These are phyloP conservation scores for Scheffersomyces amazonensis DNA, from an alignment of 805 yeast genomes.

Conservation along the genomic window DNA sequence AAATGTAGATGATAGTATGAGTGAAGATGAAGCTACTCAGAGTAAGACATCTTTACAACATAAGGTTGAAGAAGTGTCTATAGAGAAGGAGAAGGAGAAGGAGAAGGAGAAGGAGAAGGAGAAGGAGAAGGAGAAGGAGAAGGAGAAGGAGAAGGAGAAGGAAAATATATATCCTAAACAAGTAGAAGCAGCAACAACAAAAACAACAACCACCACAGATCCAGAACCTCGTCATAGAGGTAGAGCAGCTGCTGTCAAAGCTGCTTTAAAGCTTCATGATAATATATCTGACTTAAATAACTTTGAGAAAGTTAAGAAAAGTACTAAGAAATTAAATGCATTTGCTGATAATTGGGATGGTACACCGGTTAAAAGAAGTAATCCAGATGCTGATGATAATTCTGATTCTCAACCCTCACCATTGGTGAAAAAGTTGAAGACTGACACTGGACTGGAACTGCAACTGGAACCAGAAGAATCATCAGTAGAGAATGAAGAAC, in stretches of 20 bases:
- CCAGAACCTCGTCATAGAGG: slow-evolving; percentile 12
- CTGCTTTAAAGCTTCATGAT: slow-evolving; percentile 62
- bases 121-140: slow-evolving; percentile 7
- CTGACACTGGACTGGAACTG: slow-evolving; percentile 6
- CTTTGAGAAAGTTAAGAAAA: slow-evolving; percentile 51
- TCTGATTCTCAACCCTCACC: slow-evolving; percentile 1
- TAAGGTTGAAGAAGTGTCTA: slow-evolving; percentile 6
- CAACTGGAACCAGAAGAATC: too few species aligned
- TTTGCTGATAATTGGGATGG: slow-evolving; percentile 34
- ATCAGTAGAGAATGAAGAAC: not conserved
- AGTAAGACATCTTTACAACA: not conserved
- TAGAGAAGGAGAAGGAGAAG: slow-evolving; percentile 8
- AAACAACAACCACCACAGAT: not conserved
- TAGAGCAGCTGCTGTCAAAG: slow-evolving; percentile 64
- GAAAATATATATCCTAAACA: not conserved
- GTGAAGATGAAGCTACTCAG: slow-evolving; percentile 19
- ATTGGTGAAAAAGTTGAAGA: slow-evolving; percentile 13
- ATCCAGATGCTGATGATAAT: not conserved
- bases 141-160: not conserved
- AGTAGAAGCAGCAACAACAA: not conserved
- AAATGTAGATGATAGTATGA: slow-evolving; percentile 26
- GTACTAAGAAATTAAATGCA: slow-evolving; percentile 38
- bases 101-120: slow-evolving; percentile 1
- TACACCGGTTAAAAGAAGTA: slow-evolving; percentile 4
- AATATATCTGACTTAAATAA: slow-evolving; percentile 67